phyloP scores from a whole-genome alignment of 495 filamentous ascomycete species.

The Saxispiralis lemnorum region DNA sequence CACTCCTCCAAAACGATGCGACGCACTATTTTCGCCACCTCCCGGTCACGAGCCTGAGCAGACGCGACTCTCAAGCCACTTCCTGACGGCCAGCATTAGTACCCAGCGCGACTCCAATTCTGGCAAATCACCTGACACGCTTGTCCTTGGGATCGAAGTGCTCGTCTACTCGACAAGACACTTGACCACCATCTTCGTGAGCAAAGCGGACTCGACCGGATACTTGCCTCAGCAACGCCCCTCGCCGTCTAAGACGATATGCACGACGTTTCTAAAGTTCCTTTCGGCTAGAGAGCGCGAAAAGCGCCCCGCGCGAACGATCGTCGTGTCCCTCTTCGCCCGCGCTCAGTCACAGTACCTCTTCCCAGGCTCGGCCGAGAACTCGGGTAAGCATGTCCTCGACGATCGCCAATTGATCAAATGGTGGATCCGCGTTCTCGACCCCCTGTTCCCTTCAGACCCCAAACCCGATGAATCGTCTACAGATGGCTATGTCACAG shows the following conservation, averaged over 20 bases:
- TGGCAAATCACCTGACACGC: conserved; percentile 25
- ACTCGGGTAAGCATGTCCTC: conserved; percentile 74
- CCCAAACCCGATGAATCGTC: not conserved
- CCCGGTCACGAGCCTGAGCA: conserved; percentile 47
- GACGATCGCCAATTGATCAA: conserved; percentile 75
- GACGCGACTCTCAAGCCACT: conserved; percentile 80
- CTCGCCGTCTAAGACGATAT: conserved; percentile 56
- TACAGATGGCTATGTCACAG: conserved; percentile 53
- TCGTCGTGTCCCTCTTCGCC: conserved; percentile 82
- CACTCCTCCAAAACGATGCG: conserved; percentile 55
- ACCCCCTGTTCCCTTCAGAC: conserved; percentile 39
- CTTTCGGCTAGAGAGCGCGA: conserved; percentile 45
- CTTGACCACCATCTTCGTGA: conserved; percentile 78
- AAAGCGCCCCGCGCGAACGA: conserved; percentile 42
- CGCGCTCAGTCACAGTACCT: conserved; percentile 85
- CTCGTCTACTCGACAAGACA: conserved; percentile 54
- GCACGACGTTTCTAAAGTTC: conserved; percentile 56
- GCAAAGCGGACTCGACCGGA: conserved; percentile 92
- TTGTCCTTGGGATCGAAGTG: conserved; percentile 53
- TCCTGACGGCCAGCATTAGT: conserved; percentile 51
- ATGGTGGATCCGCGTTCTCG: conserved; percentile 85
- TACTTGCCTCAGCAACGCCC: conserved; percentile 48
- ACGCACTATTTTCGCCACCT: conserved; percentile 62
- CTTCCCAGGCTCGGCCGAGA: conserved; percentile 79
- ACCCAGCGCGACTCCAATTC: not conserved